These are phyloP conservation scores for Ogataea minuta DNA, from an alignment of 805 yeast species.

Conservation along the genomic window DNA sequence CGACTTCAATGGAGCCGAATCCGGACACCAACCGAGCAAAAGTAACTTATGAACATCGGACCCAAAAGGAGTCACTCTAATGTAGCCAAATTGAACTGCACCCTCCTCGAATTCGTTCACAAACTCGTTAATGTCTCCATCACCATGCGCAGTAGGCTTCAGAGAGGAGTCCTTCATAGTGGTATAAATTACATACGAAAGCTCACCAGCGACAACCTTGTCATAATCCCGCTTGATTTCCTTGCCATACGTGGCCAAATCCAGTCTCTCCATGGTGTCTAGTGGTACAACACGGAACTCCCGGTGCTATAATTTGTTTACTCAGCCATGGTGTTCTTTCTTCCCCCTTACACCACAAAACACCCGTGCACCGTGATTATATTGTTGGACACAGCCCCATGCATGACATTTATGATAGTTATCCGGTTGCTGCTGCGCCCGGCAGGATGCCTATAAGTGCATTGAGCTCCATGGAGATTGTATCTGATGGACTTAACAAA, in stretches of 20 bases:
- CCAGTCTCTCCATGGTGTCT: slow-evolving; percentile 50
- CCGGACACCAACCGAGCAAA: slow-evolving; percentile 96
- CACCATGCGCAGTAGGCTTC: slow-evolving; percentile 50
- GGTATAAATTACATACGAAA: slow-evolving; percentile 77
- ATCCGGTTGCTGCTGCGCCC: not conserved
- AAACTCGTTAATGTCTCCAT: slow-evolving; percentile 72
- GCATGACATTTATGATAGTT: not conserved
- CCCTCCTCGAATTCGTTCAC: slow-evolving; percentile 82
- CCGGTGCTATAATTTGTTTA: not conserved
- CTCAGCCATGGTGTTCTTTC: slow-evolving; percentile 1
- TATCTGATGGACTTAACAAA: too few species aligned
- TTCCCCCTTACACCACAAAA: slow-evolving; percentile 1
- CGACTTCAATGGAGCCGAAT: slow-evolving; percentile 79
- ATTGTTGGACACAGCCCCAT: not conserved
- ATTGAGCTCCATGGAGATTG: too few species aligned
- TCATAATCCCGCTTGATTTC: slow-evolving; percentile 75
- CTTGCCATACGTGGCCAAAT: slow-evolving; percentile 66
- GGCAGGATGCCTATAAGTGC: too few species aligned
- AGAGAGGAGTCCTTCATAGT: slow-evolving; percentile 58
- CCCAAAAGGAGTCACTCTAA: slow-evolving; percentile 86
- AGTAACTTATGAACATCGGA: slow-evolving; percentile 83
- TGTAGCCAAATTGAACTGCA: slow-evolving; percentile 85
- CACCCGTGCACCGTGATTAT: slow-evolving; percentile 7
- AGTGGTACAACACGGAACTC: not conserved
- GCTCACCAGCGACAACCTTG: slow-evolving; percentile 74